Evolutionary conservation across 108 stramenopile genomes (phyloP).

Genomic region (Discostella stelligeroides): DNA sequence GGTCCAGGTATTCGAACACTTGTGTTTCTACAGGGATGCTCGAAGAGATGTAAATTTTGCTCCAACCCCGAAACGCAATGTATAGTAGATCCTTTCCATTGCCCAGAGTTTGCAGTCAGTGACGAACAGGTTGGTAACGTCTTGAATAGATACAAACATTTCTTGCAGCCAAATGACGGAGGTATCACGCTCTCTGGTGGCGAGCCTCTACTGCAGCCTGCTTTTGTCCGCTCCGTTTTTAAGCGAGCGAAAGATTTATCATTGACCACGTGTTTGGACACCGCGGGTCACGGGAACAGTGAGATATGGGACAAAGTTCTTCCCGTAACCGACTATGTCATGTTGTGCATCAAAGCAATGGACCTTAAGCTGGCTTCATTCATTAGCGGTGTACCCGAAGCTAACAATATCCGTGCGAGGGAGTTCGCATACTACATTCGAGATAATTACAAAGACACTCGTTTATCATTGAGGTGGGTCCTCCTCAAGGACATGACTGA

Average conservation of each 20-base stretch:
- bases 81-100: conserved; percentile 46
- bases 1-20: conserved; percentile 7
- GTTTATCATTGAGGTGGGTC: conserved; percentile 64
- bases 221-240: conserved; percentile 59
- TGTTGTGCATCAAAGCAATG: conserved; percentile 71
- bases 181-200: conserved; percentile 70
- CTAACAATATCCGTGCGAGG: conserved; percentile 42
- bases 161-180: conserved; percentile 55
- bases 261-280: conserved; percentile 72
- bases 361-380: conserved; percentile 56
- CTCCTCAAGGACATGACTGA: conserved; percentile 67
- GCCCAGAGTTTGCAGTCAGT: conserved; percentile 62
- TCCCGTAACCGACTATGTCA: conserved; percentile 55
- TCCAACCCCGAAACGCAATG: conserved; percentile 71
- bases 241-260: conserved; percentile 44
- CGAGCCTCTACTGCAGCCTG: conserved; percentile 62
- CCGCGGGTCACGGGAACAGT: conserved; percentile 59
- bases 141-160: conserved; percentile 52
- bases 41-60: conserved; percentile 65
- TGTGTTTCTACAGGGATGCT: conserved; percentile 71
- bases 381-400: conserved; percentile 46
- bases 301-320: conserved; percentile 57
- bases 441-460: conserved; percentile 52
- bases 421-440: conserved; percentile 61
- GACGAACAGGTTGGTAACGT: conserved; percentile 50